Evolutionary conservation across 192 early-diverging fungal genomes (phyloP), one percentile per base, ranked within the genome.

Genomic region (Helicostylum pulchrum): DNA sequence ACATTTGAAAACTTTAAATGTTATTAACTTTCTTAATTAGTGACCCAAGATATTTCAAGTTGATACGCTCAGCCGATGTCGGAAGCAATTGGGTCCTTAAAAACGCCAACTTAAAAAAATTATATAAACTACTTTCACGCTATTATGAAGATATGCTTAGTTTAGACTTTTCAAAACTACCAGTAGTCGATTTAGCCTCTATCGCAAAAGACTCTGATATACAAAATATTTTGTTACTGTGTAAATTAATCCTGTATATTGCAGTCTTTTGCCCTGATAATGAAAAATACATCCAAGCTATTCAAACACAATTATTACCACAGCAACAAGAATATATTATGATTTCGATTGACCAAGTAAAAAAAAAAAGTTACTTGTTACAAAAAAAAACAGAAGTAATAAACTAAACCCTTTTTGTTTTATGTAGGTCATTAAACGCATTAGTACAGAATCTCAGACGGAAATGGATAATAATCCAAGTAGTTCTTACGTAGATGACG

Each of bases 11-110:
- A 26, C 39, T 20, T 45, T n/a, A 32, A 15, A 8, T 48, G 66
- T 64, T 45, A n/a, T 45, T 15, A 12, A 45, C 10, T 57, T 54
- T 11, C 50, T 42, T 48, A 7, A 56, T 57, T 72, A 96, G 95
- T 68, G 94, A 97, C 76, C 76, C 88, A 15, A 81, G 84, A 48
- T 97, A 93, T 93, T 97, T 99, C 87, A 94, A 93, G 62, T 69
- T 82, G 12, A 79, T 85, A 36, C 82, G 85, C 7, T 78, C 85
- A 1, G 76, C 83, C 10, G 89, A 91, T 53, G 81, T 85, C 7
- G 91, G 87, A 48, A 90, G 92, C 74, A 97, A 95, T 81, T 99
- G 97, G 97, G 92, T 99, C 2, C 71, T 94, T 36, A 91, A 90
- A 66, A 89, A 93, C 72, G 96, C 94, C 77, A 92, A 92, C 58